These are phyloP conservation scores for Nothomitra cinnamomea DNA, from an alignment of 2,329 filamentous ascomycete genomes.

Conservation along the genomic window DNA sequence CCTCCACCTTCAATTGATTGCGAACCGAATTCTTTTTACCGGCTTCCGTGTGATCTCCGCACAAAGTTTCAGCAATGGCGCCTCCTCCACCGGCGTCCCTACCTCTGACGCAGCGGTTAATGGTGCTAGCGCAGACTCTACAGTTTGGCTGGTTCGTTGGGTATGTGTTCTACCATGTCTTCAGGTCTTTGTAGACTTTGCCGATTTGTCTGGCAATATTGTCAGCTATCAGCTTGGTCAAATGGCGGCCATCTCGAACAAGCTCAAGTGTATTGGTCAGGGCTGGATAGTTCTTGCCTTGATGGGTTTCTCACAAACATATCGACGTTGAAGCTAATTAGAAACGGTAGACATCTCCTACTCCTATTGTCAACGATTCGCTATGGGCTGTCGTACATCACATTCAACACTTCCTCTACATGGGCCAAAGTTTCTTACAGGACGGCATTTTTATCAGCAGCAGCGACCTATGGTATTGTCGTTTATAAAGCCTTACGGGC, in stretches of 20 bases:
- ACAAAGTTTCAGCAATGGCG: conserved; percentile 34
- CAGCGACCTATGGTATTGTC: conserved; percentile 89
- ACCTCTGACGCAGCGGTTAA: conserved; percentile 57
- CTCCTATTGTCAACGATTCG: conserved; percentile 69
- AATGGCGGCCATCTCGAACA: not conserved
- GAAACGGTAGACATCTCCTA: conserved; percentile 55
- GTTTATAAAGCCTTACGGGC: conserved; percentile 95
- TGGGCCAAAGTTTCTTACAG: conserved; percentile 78
- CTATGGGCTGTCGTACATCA: conserved; percentile 72
- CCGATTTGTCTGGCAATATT: not conserved
- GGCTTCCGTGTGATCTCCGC: too few relatives aligned
- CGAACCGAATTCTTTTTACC: too few relatives aligned
- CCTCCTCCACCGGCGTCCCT: conserved; percentile 53
- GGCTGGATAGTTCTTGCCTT: not conserved
- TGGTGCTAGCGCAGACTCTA: conserved; percentile 69
- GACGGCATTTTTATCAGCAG: conserved; percentile 74
- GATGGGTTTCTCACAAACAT: not conserved
- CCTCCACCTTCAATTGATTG: not conserved
- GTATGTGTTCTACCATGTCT: conserved; percentile 31
- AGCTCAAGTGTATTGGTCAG: not conserved
- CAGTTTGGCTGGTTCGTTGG: conserved; percentile 81
- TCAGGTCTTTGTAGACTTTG: not conserved
- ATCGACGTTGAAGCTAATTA: conserved; percentile 5
- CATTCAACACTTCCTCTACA: conserved; percentile 68
- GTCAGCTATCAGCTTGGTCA: not conserved